Base-by-base conservation (phyloP, 2,329 filamentous ascomycete species). In the Calonectria naviculata region DNA sequence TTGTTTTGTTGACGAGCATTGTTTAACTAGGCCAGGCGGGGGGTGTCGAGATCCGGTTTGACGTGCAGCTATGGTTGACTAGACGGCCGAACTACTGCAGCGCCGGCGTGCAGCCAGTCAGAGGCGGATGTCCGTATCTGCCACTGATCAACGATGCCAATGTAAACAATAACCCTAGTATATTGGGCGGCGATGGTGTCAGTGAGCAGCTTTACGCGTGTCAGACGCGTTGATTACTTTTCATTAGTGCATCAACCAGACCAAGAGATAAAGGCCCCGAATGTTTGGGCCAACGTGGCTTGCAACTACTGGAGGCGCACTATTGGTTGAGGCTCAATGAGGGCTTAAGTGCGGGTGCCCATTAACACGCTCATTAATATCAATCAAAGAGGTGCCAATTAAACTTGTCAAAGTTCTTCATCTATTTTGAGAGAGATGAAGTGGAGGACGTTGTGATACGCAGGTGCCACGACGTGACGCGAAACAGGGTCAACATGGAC, bases 141-240 rank as follows among this genome's bases (percentile, higher is more conserved):
- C 54, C 54, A 58, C 21, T 60, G 67, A 36, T 60, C 61, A 67
- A 61, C n/a, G 46, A 44, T 21, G 34, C 24, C 36, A 56, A 54
- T 56, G 68, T 67, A 61, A 70, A 70, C 56, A 70, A 67, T 31
- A 13, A 66, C 29, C 31, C 21, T n/a, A 31, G 49, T 28, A 54
- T 36, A 41, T 24, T 10, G 6, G 24, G 29, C 21, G 28, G 31
- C n/a, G 47, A 58, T 47, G 28, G 54, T 38, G 61, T 42, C 54
- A 68, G 54, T 38, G 41, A 56, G 42, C 56, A 73, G 63, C 65
- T 72, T 66, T 69, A 70, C 67, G 70, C 56, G 68, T 75, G 69
- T 49, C 65, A 72, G 70, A 77, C 70, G 60, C 76, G 71, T 74
- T 70, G 68, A 70, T 63, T 63, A 47, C 67, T 58, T 54, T 54